Percentiles rank a stretch among this genome's conserved stretches.
phyloP scores from a whole-genome alignment of 1,284 basidiomycete species.

The Moesziomyces sp. region DNA sequence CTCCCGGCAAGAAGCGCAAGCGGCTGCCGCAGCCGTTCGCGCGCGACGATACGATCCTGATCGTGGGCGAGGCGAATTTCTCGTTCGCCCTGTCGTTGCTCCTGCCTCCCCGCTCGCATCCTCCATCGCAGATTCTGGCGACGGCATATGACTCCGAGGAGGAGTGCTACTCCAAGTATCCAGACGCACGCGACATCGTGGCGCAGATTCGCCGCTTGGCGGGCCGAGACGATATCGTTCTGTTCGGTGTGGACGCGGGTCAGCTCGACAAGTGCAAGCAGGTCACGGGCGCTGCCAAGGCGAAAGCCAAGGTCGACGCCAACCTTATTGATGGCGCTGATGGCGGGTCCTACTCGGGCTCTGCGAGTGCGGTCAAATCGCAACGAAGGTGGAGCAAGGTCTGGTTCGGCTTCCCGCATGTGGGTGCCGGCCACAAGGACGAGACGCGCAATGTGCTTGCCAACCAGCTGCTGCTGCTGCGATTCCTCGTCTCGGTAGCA shows the following conservation, averaged over 20 bases:
- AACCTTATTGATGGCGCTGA: slow-evolving; percentile 13
- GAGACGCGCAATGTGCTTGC: slow-evolving; percentile 91
- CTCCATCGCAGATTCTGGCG: slow-evolving; percentile 79
- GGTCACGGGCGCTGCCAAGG: slow-evolving; percentile 57
- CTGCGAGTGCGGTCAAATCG: not conserved
- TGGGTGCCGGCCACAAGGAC: slow-evolving; percentile 93
- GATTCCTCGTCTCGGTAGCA: slow-evolving; percentile 81
- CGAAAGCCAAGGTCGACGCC: slow-evolving; percentile 2
- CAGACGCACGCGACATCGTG: slow-evolving; percentile 78
- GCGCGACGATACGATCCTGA: slow-evolving; percentile 80
- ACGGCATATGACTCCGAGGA: slow-evolving; percentile 87
- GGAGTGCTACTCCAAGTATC: slow-evolving; percentile 84
- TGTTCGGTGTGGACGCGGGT: slow-evolving; percentile 87
- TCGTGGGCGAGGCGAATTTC: slow-evolving; percentile 92
- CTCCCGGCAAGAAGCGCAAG: slow-evolving; percentile 11
- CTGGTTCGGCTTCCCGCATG: slow-evolving; percentile 97
- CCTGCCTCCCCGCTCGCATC: slow-evolving; percentile 67
- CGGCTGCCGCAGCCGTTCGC: slow-evolving; percentile 75
- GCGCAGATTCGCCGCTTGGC: slow-evolving; percentile 52
- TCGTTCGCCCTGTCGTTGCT: slow-evolving; percentile 86
- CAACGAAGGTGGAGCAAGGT: slow-evolving; percentile 77
- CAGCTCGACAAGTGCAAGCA: slow-evolving; percentile 75
- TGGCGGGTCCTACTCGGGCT: not conserved
- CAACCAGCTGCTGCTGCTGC: slow-evolving; percentile 88
- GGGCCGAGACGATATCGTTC: slow-evolving; percentile 75